Base-by-base conservation (phyloP, 495 filamentous ascomycete genomes). In the Talaromyces ruber region DNA sequence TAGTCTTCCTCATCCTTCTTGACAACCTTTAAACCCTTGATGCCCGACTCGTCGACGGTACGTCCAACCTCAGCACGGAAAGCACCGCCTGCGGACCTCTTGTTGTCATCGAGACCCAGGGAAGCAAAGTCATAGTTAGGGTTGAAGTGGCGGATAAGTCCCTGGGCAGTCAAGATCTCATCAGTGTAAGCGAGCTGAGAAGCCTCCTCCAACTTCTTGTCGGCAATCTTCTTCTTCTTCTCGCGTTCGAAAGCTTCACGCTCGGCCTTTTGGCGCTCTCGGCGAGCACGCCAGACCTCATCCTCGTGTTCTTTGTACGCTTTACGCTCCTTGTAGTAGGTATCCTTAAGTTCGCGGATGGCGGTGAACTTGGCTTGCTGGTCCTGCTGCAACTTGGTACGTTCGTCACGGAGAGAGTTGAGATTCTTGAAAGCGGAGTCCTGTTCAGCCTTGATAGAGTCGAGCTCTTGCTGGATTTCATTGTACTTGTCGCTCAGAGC, bases 1-100 rank as follows among this genome's bases (percentile, higher is more conserved):
- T 95, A 97, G 64, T 90, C 87, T 12, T 96, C 93, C 57, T 96
- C 91, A 11, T 91, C 82, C 82, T 97, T 97, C 75, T 85, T 87
- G 32, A 87, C 72, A 16, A 97, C 75, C 66, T 80, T 83, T 58
- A 83, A 87, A 47, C 94, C 94, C 81, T 92, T 92, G 61, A 93
- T 79, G 58, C 78, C 84, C 14, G 86, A 80, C 65, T 84, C 87
- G 61, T 94, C 91, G 12, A 97, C 88, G 37, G 84, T 95, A 65
- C 93, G 88, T 66, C 85, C 85, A 56, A 92, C 84, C 65, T 87
- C 78, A 32, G 94, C 93, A 56, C 85, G 83, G 73, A 91, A 91
- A 65, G 84, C 81, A 67, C 86, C 81, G n/a, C 82, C 78, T 67
- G 87, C 78, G 58, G 84, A 82, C 67, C 90, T 83, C 67, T 90